A percentile compares a stretch with the other conserved stretches of the same genome.
Conservation (phyloP, 1,139 yeast species). For the Saccharomycopsis hybrid region DNA sequence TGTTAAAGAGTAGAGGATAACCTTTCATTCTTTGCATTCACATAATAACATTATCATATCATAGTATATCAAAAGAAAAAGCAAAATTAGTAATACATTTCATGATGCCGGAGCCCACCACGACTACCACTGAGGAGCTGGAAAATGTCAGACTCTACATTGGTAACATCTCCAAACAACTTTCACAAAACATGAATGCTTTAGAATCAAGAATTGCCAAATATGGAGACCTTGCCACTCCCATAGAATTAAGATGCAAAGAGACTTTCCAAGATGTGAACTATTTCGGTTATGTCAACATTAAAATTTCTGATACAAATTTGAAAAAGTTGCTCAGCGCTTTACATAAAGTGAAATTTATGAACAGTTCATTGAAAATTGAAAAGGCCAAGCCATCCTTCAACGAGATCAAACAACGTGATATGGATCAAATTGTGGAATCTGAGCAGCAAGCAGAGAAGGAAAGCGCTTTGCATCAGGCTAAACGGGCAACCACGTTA, state of each 20-base stretch:
- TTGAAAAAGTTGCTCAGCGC: constrained; percentile 45
- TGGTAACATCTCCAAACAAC: constrained; percentile 42
- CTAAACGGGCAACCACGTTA: constrained; percentile 24
- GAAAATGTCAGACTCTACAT: constrained; percentile 38
- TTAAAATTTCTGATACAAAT: constrained; percentile 42
- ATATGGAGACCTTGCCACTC: constrained; percentile 41
- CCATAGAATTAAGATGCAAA: constrained; percentile 41
- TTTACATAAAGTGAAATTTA: constrained; percentile 64
- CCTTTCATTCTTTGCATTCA: too few relatives aligned
- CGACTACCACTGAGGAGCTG: neutral
- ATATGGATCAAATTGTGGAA: constrained; percentile 29
- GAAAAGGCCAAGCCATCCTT: constrained; percentile 38
- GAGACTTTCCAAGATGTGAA: constrained; percentile 37
- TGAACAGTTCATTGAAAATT: constrained; percentile 61
- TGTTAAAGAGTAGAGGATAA: too few relatives aligned
- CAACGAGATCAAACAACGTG: constrained; percentile 8
- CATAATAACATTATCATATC: too few relatives aligned
- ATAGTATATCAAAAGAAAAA: too few relatives aligned
- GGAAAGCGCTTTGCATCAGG: constrained; percentile 29
- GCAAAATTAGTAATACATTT: neutral
- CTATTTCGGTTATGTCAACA: constrained; percentile 61
- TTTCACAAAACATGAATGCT: constrained; percentile 30
- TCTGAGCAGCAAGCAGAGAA: constrained; percentile 39
- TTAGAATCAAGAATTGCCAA: constrained; percentile 40
- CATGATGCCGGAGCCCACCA: neutral